Percentiles rank a stretch among this genome's conserved stretches.
phyloP scores from a whole-genome alignment of 139 green algal genomes.

The Closterium sp. region DNA sequence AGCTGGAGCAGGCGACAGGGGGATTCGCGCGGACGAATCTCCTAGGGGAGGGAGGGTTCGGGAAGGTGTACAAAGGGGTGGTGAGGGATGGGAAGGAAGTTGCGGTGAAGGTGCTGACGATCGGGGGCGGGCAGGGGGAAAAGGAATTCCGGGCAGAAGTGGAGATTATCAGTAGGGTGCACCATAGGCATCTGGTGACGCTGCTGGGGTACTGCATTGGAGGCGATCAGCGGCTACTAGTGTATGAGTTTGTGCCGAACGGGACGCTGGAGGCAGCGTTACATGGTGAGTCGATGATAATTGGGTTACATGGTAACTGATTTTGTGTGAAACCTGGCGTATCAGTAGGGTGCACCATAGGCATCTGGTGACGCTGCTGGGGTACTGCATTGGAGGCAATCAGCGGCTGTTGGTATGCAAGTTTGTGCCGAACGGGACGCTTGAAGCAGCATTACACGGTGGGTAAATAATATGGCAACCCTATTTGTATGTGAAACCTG shows the following conservation, averaged over 20 bases:
- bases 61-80: slow-evolving; percentile 31
- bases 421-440: slow-evolving; percentile 25
- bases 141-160: slow-evolving; percentile 45
- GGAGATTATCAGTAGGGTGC: slow-evolving; percentile 41
- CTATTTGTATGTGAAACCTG: too few species aligned
- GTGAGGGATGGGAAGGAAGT: slow-evolving; percentile 17
- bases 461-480: too few species aligned
- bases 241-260: slow-evolving; percentile 52
- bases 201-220: slow-evolving; percentile 46
- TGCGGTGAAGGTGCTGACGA: slow-evolving; percentile 42
- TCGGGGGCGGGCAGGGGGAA: slow-evolving; percentile 22
- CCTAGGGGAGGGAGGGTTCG: slow-evolving; percentile 45
- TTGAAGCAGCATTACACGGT: too few species aligned
- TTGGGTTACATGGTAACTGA: background rate
- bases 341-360: too few species aligned
- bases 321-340: too few species aligned
- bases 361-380: slow-evolving; percentile 44
- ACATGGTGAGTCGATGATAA: slow-evolving; percentile 25
- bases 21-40: slow-evolving; percentile 25
- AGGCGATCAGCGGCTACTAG: slow-evolving; percentile 23
- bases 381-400: slow-evolving; percentile 47
- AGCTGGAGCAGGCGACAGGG: slow-evolving; percentile 29
- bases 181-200: slow-evolving; percentile 46
- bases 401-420: slow-evolving; percentile 48
- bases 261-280: slow-evolving; percentile 31